Conservation (phyloP, 805 yeast species). For the Metschnikowia picachoensis region DNA sequence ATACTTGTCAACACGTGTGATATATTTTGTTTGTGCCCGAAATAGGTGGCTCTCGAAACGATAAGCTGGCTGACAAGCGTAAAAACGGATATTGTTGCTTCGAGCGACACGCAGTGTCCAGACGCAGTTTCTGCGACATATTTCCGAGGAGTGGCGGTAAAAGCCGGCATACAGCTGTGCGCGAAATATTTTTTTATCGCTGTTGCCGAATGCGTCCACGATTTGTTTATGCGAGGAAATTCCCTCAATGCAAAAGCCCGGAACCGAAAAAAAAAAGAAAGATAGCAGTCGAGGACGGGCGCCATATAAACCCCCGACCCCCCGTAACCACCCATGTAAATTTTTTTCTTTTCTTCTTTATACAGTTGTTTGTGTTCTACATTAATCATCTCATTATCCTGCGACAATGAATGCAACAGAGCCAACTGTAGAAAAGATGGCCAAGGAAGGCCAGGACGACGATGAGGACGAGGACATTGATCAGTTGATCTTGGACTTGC, state of each 20-base stretch:
- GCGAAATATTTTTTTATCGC: neutral
- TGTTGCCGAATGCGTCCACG: slow-evolving; percentile 18
- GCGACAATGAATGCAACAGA: slow-evolving; percentile 36
- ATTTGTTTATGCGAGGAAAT: slow-evolving; percentile 20
- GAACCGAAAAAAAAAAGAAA: slow-evolving; percentile 10
- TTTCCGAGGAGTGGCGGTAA: neutral
- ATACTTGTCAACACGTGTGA: too few relatives aligned
- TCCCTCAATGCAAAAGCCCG: slow-evolving; percentile 17
- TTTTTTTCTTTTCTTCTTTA: neutral
- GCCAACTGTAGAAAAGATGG: slow-evolving; percentile 54
- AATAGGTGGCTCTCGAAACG: too few relatives aligned
- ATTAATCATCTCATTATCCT: slow-evolving; percentile 5
- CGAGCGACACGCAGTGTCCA: neutral
- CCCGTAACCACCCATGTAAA: neutral
- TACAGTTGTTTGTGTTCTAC: neutral
- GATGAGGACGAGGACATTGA: slow-evolving; percentile 51
- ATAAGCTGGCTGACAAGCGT: too few relatives aligned
- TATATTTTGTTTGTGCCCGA: too few relatives aligned
- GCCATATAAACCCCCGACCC: slow-evolving; percentile 17
- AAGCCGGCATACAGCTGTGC: slow-evolving; percentile 6
- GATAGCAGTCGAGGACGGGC: neutral
- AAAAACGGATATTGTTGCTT: too few relatives aligned
- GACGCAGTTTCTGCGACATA: slow-evolving; percentile 4
- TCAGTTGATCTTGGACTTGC: slow-evolving; percentile 73
- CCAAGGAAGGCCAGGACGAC: slow-evolving; percentile 44